Conservation (phyloP, 768 basidiomycete species). For the Harrya chromipes region DNA sequence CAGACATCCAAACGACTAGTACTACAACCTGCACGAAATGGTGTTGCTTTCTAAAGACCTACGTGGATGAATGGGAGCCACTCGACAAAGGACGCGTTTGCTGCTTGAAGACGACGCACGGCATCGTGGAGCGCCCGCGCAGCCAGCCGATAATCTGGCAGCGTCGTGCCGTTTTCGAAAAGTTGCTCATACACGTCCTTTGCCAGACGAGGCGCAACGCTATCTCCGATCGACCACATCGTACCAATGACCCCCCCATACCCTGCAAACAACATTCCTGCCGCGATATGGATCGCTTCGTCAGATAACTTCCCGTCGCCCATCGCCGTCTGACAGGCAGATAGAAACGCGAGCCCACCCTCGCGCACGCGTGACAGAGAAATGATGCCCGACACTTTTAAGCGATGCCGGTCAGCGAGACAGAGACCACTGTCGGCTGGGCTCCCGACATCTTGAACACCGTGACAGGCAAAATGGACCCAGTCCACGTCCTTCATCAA, state of each 20-base stretch:
- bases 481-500: conserved; percentile 4
- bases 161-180: not conserved
- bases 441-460: conserved; percentile 15
- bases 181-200: conserved; percentile 27
- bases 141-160: not conserved
- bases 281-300: conserved; percentile 42
- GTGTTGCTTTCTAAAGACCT: not conserved
- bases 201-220: conserved; percentile 32
- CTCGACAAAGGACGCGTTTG: not conserved
- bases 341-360: conserved; percentile 40
- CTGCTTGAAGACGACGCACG: not conserved
- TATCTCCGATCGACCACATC: conserved; percentile 43
- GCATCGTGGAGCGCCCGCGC: not conserved
- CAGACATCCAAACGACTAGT: no score
- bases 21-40: no score
- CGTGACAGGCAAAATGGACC: conserved; percentile 33
- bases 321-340: conserved; percentile 44
- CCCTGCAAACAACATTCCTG: conserved; percentile 35
- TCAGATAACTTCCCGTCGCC: conserved; percentile 33
- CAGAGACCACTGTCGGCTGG: conserved; percentile 18
- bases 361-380: conserved; percentile 11
- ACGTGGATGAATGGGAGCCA: not conserved
- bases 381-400: conserved; percentile 4
- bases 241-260: conserved; percentile 36
- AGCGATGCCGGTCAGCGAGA: conserved; percentile 7